phyloP scores from a whole-genome alignment of 805 yeast species.

The Metschnikowia sp. region DNA sequence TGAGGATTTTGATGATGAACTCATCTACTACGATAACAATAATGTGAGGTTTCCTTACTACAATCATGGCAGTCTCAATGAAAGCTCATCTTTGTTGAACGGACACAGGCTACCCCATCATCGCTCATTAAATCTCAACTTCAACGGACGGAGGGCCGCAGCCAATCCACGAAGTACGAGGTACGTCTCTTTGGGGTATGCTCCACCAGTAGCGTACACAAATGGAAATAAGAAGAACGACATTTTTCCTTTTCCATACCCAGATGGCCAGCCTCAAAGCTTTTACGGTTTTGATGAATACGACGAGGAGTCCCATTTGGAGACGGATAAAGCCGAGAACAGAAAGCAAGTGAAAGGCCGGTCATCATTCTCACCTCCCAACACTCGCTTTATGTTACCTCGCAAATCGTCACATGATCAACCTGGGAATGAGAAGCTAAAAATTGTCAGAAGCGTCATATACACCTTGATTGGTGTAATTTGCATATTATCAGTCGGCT shows the following conservation, averaged over 20 bases:
- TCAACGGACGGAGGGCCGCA: slow-evolving; percentile 22
- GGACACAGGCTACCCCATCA: slow-evolving; percentile 36
- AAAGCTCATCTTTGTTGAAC: slow-evolving; percentile 29
- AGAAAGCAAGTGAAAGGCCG: slow-evolving; percentile 11
- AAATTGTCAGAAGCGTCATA: slow-evolving; percentile 30
- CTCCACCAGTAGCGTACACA: slow-evolving; percentile 13
- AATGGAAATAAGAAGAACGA: slow-evolving; percentile 17
- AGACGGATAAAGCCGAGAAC: slow-evolving; percentile 4
- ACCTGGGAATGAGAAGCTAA: slow-evolving; percentile 12
- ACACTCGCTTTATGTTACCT: slow-evolving; percentile 27
- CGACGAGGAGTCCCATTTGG: slow-evolving; percentile 30
- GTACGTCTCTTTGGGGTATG: slow-evolving; percentile 37
- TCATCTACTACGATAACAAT: slow-evolving; percentile 42
- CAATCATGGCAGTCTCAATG: slow-evolving; percentile 24
- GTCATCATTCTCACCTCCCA: slow-evolving; percentile 21
- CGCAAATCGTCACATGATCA: slow-evolving; percentile 24
- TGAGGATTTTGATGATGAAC: slow-evolving; percentile 54
- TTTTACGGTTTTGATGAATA: slow-evolving; percentile 40
- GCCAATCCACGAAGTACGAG: slow-evolving; percentile 27
- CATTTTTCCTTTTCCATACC: slow-evolving; percentile 35
- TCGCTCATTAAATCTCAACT: slow-evolving; percentile 37
- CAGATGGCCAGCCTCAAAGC: slow-evolving; percentile 25
- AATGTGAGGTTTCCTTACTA: slow-evolving; percentile 36
- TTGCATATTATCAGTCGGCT: slow-evolving; percentile 64
- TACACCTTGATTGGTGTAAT: slow-evolving; percentile 46